Percentiles rank a stretch among this genome's conserved stretches.
These are phyloP conservation scores for Pecoramyces ruminantium DNA, from an alignment of 192 early-diverging fungal genomes.

Conservation along the genomic window DNA sequence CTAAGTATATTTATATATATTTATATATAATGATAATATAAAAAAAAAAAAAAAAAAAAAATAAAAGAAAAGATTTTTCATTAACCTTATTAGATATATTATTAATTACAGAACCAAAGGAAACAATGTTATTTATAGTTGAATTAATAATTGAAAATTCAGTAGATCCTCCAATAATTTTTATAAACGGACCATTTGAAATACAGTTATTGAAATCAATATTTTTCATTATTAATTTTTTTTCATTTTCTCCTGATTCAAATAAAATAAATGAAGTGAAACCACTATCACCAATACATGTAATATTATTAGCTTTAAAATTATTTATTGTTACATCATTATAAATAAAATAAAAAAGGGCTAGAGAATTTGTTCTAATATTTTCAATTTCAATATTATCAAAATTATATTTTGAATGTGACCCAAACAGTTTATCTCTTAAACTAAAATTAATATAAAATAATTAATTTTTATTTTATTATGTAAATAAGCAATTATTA, in stretches of 20 bases:
- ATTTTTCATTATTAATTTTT: neutral
- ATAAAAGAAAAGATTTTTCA: no score
- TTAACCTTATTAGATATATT: no score
- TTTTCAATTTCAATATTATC: neutral
- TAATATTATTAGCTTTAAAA: neutral
- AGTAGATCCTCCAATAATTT: no score
- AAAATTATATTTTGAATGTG: neutral
- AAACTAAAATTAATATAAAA: neutral
- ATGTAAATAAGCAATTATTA: neutral
- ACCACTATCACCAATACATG: neutral
- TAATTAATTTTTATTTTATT: neutral
- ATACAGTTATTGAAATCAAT: neutral
- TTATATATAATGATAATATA: no score
- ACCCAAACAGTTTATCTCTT: neutral
- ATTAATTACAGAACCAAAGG: no score
- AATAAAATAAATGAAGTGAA: neutral
- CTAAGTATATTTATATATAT: no score
- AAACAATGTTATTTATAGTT: no score
- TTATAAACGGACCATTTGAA: neutral
- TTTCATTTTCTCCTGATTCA: neutral
- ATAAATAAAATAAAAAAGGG: neutral
- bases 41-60: no score
- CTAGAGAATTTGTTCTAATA: neutral
- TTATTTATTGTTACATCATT: neutral
- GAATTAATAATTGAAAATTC: no score